Evolutionary conservation across 805 yeast genomes (phyloP).

Genomic region (Suhomyces pyralidae): DNA sequence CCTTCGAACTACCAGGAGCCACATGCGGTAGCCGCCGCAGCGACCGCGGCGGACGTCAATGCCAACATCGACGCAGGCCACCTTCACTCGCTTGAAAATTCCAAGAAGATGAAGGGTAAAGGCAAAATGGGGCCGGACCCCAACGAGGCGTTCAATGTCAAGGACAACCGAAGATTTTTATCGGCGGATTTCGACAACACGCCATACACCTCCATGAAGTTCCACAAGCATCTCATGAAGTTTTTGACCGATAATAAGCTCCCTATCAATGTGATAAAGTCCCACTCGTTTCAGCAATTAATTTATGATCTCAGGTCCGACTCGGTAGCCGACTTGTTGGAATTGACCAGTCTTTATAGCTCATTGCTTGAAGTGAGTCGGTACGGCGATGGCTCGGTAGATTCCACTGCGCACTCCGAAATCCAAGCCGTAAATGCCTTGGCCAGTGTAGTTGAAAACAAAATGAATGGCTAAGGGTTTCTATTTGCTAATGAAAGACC

Average conservation of each 20-base stretch:
- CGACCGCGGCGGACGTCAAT: slow-evolving; percentile 4
- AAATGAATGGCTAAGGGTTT: slow-evolving; percentile 1
- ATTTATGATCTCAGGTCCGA: slow-evolving; percentile 49
- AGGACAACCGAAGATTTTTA: slow-evolving; percentile 12
- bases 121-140: background rate
- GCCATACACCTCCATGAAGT: slow-evolving; percentile 44
- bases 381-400: slow-evolving; percentile 5
- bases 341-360: slow-evolving; percentile 43
- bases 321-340: slow-evolving; percentile 45
- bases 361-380: slow-evolving; percentile 37
- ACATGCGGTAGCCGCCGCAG: slow-evolving; percentile 9
- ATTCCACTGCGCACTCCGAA: slow-evolving; percentile 4
- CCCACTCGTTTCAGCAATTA: slow-evolving; percentile 50
- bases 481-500: no score
- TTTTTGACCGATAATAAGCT: slow-evolving; percentile 53
- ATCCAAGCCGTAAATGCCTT: slow-evolving; percentile 11
- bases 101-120: slow-evolving; percentile 5
- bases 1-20: slow-evolving; percentile 13
- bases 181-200: slow-evolving; percentile 37
- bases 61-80: background rate
- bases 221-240: slow-evolving; percentile 49
- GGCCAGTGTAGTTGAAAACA: slow-evolving; percentile 11
- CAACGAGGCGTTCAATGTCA: background rate
- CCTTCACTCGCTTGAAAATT: slow-evolving; percentile 2
- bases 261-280: slow-evolving; percentile 45